Evolutionary conservation across 1,284 basidiomycete genomes (phyloP).

Genomic region (Ceratobasidium sp.): DNA sequence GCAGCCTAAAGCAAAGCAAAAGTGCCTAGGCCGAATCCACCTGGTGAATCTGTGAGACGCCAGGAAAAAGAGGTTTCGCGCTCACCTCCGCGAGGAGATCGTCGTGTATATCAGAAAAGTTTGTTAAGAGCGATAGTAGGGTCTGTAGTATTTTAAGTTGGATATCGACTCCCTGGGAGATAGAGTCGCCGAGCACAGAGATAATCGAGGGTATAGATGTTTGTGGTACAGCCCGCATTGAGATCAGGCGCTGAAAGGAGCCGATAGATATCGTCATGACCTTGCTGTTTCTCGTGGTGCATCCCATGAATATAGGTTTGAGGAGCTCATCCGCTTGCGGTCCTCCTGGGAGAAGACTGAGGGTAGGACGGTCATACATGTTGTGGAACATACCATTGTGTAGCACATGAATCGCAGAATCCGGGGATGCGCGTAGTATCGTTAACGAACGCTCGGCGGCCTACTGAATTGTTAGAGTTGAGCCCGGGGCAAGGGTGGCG

Average conservation of each 20-base stretch:
- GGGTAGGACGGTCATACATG: not conserved
- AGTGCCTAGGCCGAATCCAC: conserved; percentile 72
- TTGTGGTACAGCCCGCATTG: conserved; percentile 84
- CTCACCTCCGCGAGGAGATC: conserved; percentile 79
- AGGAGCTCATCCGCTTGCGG: conserved; percentile 83
- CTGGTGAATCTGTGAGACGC: not conserved
- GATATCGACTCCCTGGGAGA: conserved; percentile 93
- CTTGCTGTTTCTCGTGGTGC: conserved; percentile 91
- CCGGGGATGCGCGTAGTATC: conserved; percentile 76
- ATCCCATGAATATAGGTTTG: conserved; percentile 91
- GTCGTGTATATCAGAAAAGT: conserved; percentile 82
- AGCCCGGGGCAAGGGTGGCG: conserved; percentile 10
- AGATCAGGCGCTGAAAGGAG: conserved; percentile 89
- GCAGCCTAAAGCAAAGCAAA: conserved; percentile 90
- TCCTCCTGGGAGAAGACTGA: conserved; percentile 60
- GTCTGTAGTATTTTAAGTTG: conserved; percentile 92
- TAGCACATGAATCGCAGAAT: conserved; percentile 67
- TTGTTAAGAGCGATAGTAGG: conserved; percentile 86
- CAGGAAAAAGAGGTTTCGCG: conserved; percentile 38
- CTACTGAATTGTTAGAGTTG: conserved; percentile 49
- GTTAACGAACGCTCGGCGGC: conserved; percentile 86
- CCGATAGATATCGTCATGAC: conserved; percentile 91
- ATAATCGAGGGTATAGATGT: conserved; percentile 80
- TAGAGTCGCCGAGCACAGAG: conserved; percentile 81
- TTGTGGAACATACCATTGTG: conserved; percentile 60